Evolutionary conservation across 257 asterid genomes (phyloP), one percentile per base, ranked within the genome.

Genomic region (Capsicum chinense): DNA sequence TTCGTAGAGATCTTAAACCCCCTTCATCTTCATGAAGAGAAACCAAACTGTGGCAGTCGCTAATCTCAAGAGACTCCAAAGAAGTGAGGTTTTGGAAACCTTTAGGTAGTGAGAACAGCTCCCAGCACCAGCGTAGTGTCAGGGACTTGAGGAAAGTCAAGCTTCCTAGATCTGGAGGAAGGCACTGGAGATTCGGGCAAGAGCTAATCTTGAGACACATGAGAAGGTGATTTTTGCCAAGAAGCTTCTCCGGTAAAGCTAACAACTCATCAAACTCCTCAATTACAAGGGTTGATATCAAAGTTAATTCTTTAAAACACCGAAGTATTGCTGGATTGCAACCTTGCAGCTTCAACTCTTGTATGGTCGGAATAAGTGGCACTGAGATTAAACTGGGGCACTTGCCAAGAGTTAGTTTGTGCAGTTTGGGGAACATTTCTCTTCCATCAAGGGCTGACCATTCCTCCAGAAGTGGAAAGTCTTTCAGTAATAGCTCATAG

Each of bases 11-110:
- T 16, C 60, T 73, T 64, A 87, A 56, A 56, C 58, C 58, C 16
- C 58, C 58, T 56, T 56, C 16, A 9, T 52, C 63, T 56, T 79
- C 86, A 56, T 88, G 85, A 44, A 84, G 83, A 14, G 68, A 21
- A n/a, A 47, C 48, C 68, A 88, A 16, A 6, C 67, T 67, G 56
- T 82, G 86, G 79, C 88, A 84, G 58, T 74, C 88, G 17, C 63
- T 68, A 5, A 88, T 85, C 83, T 83, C 90, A n/a, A 84, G 35
- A 63, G 39, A 6, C 70, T 88, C 87, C 85, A 88, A 83, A 64
- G 66, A 59, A 15, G 50, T 74, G 13, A 83, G 86, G 33, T 67
- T 85, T 37, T 56, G n/a, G 39, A 88, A 59, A 57, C 68, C 84
- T 13, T 59, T n/a, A 2, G 87, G 73, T 58, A 84, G 68, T 12